phyloP scores from a whole-genome alignment of 1,139 yeast genomes.

The Yamadazyma sp. region DNA sequence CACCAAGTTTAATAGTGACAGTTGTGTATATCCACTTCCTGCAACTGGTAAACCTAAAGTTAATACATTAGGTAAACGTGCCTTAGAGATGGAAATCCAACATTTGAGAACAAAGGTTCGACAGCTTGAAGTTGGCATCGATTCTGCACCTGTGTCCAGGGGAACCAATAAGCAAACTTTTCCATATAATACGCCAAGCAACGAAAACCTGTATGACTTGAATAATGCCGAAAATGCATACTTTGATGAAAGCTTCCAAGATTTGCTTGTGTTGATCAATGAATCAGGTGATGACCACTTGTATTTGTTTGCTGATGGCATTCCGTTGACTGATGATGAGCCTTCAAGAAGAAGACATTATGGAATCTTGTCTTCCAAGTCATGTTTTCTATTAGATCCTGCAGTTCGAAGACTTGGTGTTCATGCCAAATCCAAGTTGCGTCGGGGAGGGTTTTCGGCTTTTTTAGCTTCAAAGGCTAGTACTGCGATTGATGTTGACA shows the following conservation, averaged over 20 bases:
- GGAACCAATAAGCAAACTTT: no score
- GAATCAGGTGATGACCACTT: conserved; percentile 7
- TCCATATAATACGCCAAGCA: no score
- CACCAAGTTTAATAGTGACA: conserved; percentile 13
- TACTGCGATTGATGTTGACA: neutral
- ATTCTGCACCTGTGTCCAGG: no score
- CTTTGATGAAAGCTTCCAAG: conserved; percentile 7
- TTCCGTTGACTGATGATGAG: conserved; percentile 7
- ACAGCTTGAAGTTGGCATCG: neutral
- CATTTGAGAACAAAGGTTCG: conserved; percentile 4
- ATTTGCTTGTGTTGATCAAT: conserved; percentile 7
- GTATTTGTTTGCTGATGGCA: conserved; percentile 2
- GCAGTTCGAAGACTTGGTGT: conserved; percentile 1
- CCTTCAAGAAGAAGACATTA: conserved; percentile 20
- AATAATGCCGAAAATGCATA: conserved; percentile 3
- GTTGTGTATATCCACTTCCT: conserved; percentile 15
- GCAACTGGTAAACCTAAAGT: conserved; percentile 6
- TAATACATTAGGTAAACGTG: conserved; percentile 6
- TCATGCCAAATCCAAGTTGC: neutral
- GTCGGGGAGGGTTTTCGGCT: neutral
- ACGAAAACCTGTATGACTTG: conserved; percentile 6
- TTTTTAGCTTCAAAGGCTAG: neutral
- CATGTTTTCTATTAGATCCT: conserved; percentile 26
- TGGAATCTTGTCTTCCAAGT: conserved; percentile 41
- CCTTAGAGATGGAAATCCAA: conserved; percentile 14